These are phyloP conservation scores for Theobroma cacao DNA, from an alignment of 345 rosid species.

Conservation along the genomic window DNA sequence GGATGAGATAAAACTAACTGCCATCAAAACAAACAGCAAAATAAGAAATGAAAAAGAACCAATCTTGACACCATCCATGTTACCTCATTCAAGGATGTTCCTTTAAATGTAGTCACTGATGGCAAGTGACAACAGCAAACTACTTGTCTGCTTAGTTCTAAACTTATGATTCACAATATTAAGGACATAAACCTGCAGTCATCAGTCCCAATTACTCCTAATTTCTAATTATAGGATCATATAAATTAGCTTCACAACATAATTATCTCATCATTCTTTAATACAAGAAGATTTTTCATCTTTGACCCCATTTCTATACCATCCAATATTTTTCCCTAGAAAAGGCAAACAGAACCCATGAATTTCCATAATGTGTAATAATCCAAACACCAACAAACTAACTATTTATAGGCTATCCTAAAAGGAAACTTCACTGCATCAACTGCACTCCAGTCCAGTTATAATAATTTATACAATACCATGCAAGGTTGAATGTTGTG, in stretches of 20 bases:
- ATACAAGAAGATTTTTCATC: neutral
- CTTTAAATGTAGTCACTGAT: neutral
- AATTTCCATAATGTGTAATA: neutral
- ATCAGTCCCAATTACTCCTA: neutral
- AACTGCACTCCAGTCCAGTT: neutral
- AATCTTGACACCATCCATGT: neutral
- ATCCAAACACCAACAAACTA: neutral
- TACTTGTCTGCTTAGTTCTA: neutral
- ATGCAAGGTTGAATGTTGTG: neutral
- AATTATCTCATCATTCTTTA: neutral
- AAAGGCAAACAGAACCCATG: neutral
- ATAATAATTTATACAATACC: neutral
- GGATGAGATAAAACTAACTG: neutral
- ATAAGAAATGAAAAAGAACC: neutral
- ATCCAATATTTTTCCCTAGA: neutral
- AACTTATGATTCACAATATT: neutral
- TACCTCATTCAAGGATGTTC: neutral
- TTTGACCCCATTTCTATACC: neutral
- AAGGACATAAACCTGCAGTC: neutral
- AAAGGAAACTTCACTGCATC: neutral
- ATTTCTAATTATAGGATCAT: neutral
- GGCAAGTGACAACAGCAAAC: neutral
- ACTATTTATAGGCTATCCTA: no score
- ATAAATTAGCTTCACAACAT: constrained; percentile 1
- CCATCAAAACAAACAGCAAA: neutral